Conservation (phyloP, 495 filamentous ascomycete species). For the Jackrogersella multiformis region DNA sequence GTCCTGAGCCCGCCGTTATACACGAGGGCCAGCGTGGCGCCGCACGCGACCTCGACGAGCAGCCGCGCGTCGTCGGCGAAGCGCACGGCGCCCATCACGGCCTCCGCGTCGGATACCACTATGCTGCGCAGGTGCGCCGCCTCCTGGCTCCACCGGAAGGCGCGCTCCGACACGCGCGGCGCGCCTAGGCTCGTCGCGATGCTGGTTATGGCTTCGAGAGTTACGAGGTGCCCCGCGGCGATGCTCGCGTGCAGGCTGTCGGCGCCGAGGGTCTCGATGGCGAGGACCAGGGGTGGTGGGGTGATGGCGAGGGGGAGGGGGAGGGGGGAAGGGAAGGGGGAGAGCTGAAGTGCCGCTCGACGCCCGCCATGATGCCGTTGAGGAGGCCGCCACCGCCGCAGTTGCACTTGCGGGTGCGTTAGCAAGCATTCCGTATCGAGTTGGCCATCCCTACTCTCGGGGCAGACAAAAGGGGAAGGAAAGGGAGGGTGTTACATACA, state of each 20-base stretch:
- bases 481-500: background rate
- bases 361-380: slow-evolving; percentile 77
- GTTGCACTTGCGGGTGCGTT: slow-evolving; percentile 57
- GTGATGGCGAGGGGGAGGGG: background rate
- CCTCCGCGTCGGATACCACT: slow-evolving; percentile 81
- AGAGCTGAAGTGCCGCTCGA: slow-evolving; percentile 65
- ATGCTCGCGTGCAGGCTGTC: slow-evolving; percentile 73
- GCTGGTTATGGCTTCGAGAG: slow-evolving; percentile 78
- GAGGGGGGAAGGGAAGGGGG: too few relatives aligned
- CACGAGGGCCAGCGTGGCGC: slow-evolving; percentile 74
- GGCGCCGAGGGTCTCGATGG: slow-evolving; percentile 84
- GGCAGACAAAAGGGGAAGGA: background rate
- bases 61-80: slow-evolving; percentile 85
- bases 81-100: slow-evolving; percentile 75
- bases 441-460: too few relatives aligned
- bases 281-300: slow-evolving; percentile 67
- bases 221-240: slow-evolving; percentile 66
- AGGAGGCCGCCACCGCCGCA: slow-evolving; percentile 92
- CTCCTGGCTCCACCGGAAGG: slow-evolving; percentile 68
- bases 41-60: slow-evolving; percentile 84
- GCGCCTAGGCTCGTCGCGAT: slow-evolving; percentile 84
- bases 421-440: background rate
- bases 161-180: slow-evolving; percentile 72
- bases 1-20: slow-evolving; percentile 72
- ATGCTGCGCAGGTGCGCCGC: slow-evolving; percentile 63